A percentile compares a stretch with the other conserved stretches of the same genome.
Evolutionary conservation across 2,329 filamentous ascomycete genomes (phyloP).

Genomic region (Fusarium sp.): DNA sequence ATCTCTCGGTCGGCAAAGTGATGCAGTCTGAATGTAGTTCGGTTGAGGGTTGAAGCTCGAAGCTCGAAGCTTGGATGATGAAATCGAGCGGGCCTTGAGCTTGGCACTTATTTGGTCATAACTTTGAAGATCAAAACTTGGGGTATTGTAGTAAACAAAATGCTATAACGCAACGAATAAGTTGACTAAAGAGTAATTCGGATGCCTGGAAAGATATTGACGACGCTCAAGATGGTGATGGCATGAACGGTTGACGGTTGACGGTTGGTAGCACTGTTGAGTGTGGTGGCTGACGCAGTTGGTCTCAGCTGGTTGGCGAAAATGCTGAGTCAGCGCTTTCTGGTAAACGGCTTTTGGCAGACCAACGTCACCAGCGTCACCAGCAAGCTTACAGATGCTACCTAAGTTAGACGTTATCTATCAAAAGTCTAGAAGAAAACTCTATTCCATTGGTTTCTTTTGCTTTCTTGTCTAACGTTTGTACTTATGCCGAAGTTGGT

Average conservation of each 20-base stretch:
- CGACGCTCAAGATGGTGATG: conserved; percentile 34
- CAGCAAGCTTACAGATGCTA: background rate
- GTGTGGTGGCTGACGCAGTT: conserved; percentile 43
- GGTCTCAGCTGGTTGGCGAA: background rate
- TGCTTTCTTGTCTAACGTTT: background rate
- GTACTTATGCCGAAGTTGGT: too few relatives aligned
- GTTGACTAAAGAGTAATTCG: background rate
- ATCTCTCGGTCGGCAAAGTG: background rate
- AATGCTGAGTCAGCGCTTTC: conserved; percentile 23
- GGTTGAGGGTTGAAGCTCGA: conserved; percentile 32
- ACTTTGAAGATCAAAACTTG: conserved; percentile 3
- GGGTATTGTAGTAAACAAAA: background rate
- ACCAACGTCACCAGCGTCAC: background rate
- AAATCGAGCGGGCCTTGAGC: conserved; percentile 38
- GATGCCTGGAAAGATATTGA: conserved; percentile 27
- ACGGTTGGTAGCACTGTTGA: conserved; percentile 24
- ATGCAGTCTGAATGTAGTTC: background rate
- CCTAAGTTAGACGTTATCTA: background rate
- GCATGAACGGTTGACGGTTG: background rate
- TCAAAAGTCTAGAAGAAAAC: background rate
- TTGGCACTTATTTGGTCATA: conserved; percentile 40
- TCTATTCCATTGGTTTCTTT: background rate
- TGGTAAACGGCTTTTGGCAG: background rate
- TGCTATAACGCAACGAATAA: background rate
- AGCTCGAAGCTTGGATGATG: conserved; percentile 32